These are phyloP conservation scores for Venustampulla echinocandica DNA, from an alignment of 495 filamentous ascomycete genomes.

Conservation along the genomic window DNA sequence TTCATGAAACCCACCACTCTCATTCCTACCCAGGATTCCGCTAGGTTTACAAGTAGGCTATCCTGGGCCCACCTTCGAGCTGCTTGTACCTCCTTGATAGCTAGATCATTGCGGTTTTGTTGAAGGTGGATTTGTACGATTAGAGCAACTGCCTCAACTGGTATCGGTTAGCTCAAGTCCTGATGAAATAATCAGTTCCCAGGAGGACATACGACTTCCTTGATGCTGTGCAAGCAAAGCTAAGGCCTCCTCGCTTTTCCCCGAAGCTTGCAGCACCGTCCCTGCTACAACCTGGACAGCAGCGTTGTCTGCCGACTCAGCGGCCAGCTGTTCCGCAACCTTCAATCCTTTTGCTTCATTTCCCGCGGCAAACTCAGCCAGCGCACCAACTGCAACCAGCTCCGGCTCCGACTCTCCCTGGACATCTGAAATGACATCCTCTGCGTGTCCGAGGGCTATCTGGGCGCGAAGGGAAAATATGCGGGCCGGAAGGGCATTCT, in stretches of 20 bases:
- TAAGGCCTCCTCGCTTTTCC: constrained; percentile 75
- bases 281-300: constrained; percentile 74
- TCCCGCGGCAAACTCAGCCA: constrained; percentile 60
- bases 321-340: constrained; percentile 56
- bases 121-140: constrained; percentile 85
- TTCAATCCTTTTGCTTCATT: constrained; percentile 51
- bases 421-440: constrained; percentile 60
- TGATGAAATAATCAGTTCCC: constrained; percentile 13
- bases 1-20: constrained; percentile 54
- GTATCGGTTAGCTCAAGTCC: no score
- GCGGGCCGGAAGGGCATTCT: constrained; percentile 70
- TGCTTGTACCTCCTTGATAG: constrained; percentile 78
- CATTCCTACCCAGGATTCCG: constrained; percentile 90
- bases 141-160: constrained; percentile 59
- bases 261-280: constrained; percentile 67
- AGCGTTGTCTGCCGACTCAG: constrained; percentile 57
- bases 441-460: constrained; percentile 69
- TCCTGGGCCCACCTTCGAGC: constrained; percentile 95
- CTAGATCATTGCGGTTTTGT: constrained; percentile 84
- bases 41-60: constrained; percentile 84
- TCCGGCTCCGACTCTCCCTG: constrained; percentile 60
- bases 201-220: constrained; percentile 82
- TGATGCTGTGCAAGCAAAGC: constrained; percentile 71
- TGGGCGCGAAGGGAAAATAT: constrained; percentile 72
- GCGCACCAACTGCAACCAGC: constrained; percentile 65